A percentile compares a stretch with the other conserved stretches of the same genome.
Conservation (phyloP, 148 eudicot genomes). For the Spergularia marina region DNA sequence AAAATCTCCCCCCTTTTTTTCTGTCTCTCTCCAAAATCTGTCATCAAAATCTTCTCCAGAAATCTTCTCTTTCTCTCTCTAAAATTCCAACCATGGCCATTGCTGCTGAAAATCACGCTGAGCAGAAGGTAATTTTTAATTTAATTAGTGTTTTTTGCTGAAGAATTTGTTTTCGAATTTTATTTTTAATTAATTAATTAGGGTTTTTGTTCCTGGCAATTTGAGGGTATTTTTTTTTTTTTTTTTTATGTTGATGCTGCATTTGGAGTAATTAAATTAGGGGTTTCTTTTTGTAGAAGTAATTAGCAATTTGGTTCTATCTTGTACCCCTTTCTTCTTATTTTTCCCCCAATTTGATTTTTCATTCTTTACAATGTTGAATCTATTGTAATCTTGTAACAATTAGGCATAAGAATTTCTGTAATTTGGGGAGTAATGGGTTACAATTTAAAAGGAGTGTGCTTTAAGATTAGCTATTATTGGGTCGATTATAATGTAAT, state of each 20-base stretch:
- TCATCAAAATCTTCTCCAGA: background rate
- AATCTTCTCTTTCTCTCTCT: slow-evolving; percentile 8
- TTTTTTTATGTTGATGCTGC: background rate
- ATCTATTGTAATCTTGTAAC: too few relatives aligned
- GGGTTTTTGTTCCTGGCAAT: slow-evolving; percentile 4
- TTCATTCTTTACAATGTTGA: background rate
- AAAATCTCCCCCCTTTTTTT: slow-evolving; percentile 11
- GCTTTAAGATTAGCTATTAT: background rate
- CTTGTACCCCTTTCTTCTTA: too few relatives aligned
- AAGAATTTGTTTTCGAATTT: background rate
- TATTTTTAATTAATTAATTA: background rate
- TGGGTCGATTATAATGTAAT: background rate
- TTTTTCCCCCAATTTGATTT: too few relatives aligned
- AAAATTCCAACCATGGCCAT: slow-evolving; percentile 39
- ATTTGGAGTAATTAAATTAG: background rate
- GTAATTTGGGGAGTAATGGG: background rate
- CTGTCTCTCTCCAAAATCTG: background rate
- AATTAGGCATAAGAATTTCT: too few relatives aligned
- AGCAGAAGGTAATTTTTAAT: slow-evolving; percentile 39
- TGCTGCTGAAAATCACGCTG: slow-evolving; percentile 42
- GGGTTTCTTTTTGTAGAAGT: background rate
- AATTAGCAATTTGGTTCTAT: too few relatives aligned
- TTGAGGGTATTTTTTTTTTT: background rate
- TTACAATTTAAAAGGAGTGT: background rate
- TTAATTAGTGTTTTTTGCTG: background rate